Percentiles rank a stretch among this genome's conserved stretches.
Evolutionary conservation across 2,329 filamentous ascomycete species (phyloP).

Genomic region (Trichoderma sp.): DNA sequence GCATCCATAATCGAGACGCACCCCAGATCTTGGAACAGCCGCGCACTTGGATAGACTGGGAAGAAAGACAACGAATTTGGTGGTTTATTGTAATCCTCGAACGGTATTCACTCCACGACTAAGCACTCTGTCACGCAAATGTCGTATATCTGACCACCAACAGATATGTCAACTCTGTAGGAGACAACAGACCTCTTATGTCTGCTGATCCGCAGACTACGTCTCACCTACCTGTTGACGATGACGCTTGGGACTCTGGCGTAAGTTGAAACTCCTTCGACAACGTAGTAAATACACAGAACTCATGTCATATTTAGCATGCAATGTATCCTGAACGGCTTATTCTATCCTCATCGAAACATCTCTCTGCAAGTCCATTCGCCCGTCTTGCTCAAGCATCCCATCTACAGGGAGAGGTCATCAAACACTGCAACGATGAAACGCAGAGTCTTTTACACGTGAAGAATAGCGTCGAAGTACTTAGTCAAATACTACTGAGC

Average conservation of each 20-base stretch:
- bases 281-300: background rate
- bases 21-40: constrained; percentile 33
- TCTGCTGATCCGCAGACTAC: constrained; percentile 33
- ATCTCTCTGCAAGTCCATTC: constrained; percentile 36
- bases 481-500: constrained; percentile 11
- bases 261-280: background rate
- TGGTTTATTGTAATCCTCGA: constrained; percentile 40
- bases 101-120: constrained; percentile 29
- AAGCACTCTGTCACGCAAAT: background rate
- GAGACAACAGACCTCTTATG: constrained; percentile 30
- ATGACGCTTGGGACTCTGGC: constrained; percentile 32
- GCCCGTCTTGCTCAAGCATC: constrained; percentile 38
- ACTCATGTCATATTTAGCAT: background rate
- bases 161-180: constrained; percentile 32
- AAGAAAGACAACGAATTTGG: constrained; percentile 39
- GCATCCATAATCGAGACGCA: constrained; percentile 23
- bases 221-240: constrained; percentile 35
- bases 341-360: constrained; percentile 28
- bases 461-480: constrained; percentile 16
- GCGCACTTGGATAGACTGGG: constrained; percentile 35
- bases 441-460: constrained; percentile 4
- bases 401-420: constrained; percentile 37
- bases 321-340: constrained; percentile 24
- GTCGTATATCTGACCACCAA: background rate
- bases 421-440: constrained; percentile 25